Percentiles rank a stretch among this genome's conserved stretches.
Evolutionary conservation across 2,329 filamentous ascomycete species (phyloP).

Genomic region (Plectosphaerella sp.): DNA sequence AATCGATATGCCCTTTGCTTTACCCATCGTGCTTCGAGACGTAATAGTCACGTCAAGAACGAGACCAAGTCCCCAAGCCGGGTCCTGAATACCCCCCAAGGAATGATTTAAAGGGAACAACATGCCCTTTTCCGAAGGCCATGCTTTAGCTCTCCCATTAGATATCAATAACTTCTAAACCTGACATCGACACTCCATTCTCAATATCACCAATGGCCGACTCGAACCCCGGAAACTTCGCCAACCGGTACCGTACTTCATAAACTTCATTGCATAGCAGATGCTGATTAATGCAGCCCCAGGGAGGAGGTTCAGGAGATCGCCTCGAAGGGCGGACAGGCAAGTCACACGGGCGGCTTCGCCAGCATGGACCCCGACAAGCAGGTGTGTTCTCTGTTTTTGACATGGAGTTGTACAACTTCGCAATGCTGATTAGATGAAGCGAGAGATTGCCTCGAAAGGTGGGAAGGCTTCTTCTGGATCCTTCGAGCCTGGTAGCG

Average conservation of each 20-base stretch:
- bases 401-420: slow-evolving; percentile 17
- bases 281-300: slow-evolving; percentile 17
- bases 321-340: slow-evolving; percentile 34
- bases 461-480: slow-evolving; percentile 49
- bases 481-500: slow-evolving; percentile 48
- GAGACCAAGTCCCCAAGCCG: no score
- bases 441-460: slow-evolving; percentile 51
- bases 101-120: no score
- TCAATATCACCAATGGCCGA: background rate
- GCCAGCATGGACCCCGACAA: slow-evolving; percentile 36
- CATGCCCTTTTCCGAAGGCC: no score
- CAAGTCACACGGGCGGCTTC: slow-evolving; percentile 31
- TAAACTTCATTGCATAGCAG: background rate
- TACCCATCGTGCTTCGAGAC: no score
- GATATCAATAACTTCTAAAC: no score
- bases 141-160: no score
- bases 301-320: slow-evolving; percentile 39
- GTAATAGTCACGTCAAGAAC: no score
- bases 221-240: slow-evolving; percentile 15
- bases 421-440: slow-evolving; percentile 16
- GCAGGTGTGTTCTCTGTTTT: slow-evolving; percentile 31
- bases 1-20: no score
- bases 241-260: slow-evolving; percentile 10
- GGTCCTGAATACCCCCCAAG: no score
- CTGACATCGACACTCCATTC: no score